These are phyloP conservation scores for Penicillium sp. DNA, from an alignment of 2,329 filamentous ascomycete genomes.

Conservation along the genomic window DNA sequence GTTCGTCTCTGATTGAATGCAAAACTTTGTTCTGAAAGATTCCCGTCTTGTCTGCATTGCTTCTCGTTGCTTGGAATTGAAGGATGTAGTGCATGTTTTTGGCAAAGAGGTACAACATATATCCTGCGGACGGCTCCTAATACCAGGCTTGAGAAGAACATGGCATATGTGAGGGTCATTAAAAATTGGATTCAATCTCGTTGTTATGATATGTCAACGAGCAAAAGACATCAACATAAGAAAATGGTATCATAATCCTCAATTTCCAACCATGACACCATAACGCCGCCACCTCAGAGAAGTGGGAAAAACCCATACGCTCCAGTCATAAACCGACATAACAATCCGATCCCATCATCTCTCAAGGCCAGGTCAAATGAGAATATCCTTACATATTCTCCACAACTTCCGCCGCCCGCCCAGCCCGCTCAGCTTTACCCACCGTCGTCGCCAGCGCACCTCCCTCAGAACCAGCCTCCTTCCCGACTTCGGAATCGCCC, in stretches of 20 bases:
- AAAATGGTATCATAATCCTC: constrained; percentile 33
- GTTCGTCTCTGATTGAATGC: not conserved
- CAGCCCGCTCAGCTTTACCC: constrained; percentile 52
- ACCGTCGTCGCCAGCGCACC: constrained; percentile 50
- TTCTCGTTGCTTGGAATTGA: not conserved
- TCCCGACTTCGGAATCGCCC: constrained; percentile 12
- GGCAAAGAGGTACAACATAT: no score
- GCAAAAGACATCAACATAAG: constrained; percentile 10
- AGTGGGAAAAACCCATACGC: constrained; percentile 7
- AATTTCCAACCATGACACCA: constrained; percentile 11
- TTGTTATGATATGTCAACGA: not conserved
- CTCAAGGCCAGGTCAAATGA: not conserved
- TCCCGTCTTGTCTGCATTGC: not conserved
- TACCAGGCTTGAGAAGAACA: not conserved
- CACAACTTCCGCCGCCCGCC: constrained; percentile 51
- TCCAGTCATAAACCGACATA: constrained; percentile 4
- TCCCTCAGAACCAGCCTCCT: constrained; percentile 30
- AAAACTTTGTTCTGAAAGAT: not conserved
- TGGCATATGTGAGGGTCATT: not conserved
- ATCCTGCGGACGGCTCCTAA: not conserved
- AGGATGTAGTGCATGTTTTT: no score
- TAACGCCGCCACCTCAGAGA: constrained; percentile 24
- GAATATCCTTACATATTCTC: constrained; percentile 45
- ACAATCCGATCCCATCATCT: not conserved
- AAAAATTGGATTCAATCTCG: not conserved